Evolutionary conservation across 2,329 filamentous ascomycete species (phyloP), one percentile per base, ranked within the genome.

Genomic region (Aphanocladium album): DNA sequence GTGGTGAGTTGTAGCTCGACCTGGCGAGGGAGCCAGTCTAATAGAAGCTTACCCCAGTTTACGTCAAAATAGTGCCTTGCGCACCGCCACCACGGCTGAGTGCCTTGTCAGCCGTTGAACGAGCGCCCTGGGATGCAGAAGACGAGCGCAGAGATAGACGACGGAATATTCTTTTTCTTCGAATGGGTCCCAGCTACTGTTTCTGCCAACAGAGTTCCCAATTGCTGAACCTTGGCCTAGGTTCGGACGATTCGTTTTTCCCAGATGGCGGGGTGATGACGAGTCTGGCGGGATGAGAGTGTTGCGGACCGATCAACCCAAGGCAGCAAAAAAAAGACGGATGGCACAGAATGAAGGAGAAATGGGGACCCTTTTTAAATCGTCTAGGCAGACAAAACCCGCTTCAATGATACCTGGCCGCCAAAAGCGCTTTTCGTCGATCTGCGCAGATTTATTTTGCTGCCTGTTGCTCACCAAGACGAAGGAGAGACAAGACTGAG

Each of bases 391-490:
- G 46, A 51, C 43, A 57, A 27, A 37, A 25, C 8, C 21, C 45
- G 23, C 45, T 50, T 27, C 41, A 23, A 17, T 25, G 14, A 46
- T 45, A 17, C 8, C 52, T 56, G 52, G 53, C 37, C 46, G 50
- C 51, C 39, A 49, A n/a, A 21, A 37, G 12, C 6, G 5, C 14
- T 39, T 37, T n/a, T n/a, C n/a, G 57, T 53, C 57, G 25, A 45
- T 33, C 30, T 12, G 41, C 23, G 5, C 11, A 41, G 23, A n/a
- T 50, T 52, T 56, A 61, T 61, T 30, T 52, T 61, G 52, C 46
- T 61, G 59, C 59, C 59, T 61, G 59, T 30, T 61, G 43, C 49
- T 39, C 12, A 47, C 35, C 33, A 35, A 17, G 35, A 19, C 23
- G 21, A 19, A 43, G n/a, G 21, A 27, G 25, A 45, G 25, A 30